Evolutionary conservation across 2,329 filamentous ascomycete genomes (phyloP), one percentile per base, ranked within the genome.

Genomic region (Claviceps pusilla): DNA sequence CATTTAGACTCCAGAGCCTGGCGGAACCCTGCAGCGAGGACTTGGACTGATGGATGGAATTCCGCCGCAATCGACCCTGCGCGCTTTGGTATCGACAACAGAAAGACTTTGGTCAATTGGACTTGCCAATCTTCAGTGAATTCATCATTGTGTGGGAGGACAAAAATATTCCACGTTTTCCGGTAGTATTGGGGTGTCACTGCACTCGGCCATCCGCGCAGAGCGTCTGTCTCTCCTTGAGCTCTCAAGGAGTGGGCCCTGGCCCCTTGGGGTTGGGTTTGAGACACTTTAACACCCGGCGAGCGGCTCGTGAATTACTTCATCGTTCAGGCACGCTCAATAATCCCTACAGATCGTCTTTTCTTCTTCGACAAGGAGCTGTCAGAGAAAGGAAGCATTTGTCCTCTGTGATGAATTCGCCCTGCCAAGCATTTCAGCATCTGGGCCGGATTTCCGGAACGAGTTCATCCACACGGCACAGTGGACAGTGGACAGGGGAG

Each of bases 131-230:
- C n/a, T 16, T 29, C 19, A 41, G 14, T 31, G 3, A 28, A 41
- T 16, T 37, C 9, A 31, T 1, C 33, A 35, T 53, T 19, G 48
- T 48, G 42, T 33, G 43, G 29, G n/a, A 35, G 16, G 47, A 48
- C 35, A 51, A 47, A 46, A 19, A 42, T 29, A 29, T 55, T 31
- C 47, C 51, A 53, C 52, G 52, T 53, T 57, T 48, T 39, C 41
- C 50, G 11, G 41, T 37, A 31, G 53, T 35, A 11, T 54, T 47
- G 41, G 5, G n/a, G 48, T 54, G 33, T 47, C 42, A 54, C 42
- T n/a, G 53, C 48, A 31, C 41, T 28, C 19, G 14, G 6, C 19
- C 48, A 45, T 54, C 48, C 45, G 45, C 52, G 33, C 49, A 9
- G 33, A 37, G n/a, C 24, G 33, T 39, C 45, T 48, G 42, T 48